Percentiles rank a stretch among this genome's conserved stretches.
Conservation (phyloP, 192 early-diverging fungal species). For the Podila horticola region DNA sequence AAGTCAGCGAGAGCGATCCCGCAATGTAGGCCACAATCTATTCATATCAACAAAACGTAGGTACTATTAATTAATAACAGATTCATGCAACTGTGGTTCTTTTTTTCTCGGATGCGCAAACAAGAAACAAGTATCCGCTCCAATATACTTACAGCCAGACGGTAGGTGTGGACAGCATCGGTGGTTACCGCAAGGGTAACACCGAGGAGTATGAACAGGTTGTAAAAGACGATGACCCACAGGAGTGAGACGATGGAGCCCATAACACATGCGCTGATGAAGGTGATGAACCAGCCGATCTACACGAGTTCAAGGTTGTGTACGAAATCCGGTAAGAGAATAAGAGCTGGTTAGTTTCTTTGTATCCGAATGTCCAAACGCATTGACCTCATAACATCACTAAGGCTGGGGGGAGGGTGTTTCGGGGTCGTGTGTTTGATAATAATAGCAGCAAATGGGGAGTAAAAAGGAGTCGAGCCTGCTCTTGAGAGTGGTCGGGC, state of each 20-base stretch:
- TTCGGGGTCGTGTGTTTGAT: too few species aligned
- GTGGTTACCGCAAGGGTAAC: slow-evolving; percentile 36
- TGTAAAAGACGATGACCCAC: slow-evolving; percentile 58
- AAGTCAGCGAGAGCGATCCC: slow-evolving; percentile 13
- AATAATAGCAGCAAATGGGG: too few species aligned
- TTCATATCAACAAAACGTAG: not conserved
- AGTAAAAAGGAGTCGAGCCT: too few species aligned
- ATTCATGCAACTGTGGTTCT: not conserved
- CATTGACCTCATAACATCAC: too few species aligned
- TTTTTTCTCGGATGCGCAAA: not conserved
- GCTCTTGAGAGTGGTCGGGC: too few species aligned
- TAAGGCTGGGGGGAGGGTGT: too few species aligned
- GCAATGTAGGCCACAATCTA: slow-evolving; percentile 50
- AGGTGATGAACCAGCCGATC: slow-evolving; percentile 60
- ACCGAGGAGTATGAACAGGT: slow-evolving; percentile 51
- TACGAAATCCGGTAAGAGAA: too few species aligned
- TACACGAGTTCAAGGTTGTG: slow-evolving; percentile 1
- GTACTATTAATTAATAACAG: slow-evolving; percentile 8
- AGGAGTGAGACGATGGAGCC: slow-evolving; percentile 3
- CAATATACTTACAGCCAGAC: slow-evolving; percentile 33
- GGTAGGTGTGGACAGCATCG: slow-evolving; percentile 42
- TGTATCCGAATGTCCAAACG: too few species aligned
- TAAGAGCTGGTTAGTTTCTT: too few species aligned
- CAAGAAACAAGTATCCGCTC: not conserved
- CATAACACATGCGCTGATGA: slow-evolving; percentile 40